phyloP scores from a whole-genome alignment of 2,329 filamentous ascomycete genomes.

The Xylariaceae sp. region DNA sequence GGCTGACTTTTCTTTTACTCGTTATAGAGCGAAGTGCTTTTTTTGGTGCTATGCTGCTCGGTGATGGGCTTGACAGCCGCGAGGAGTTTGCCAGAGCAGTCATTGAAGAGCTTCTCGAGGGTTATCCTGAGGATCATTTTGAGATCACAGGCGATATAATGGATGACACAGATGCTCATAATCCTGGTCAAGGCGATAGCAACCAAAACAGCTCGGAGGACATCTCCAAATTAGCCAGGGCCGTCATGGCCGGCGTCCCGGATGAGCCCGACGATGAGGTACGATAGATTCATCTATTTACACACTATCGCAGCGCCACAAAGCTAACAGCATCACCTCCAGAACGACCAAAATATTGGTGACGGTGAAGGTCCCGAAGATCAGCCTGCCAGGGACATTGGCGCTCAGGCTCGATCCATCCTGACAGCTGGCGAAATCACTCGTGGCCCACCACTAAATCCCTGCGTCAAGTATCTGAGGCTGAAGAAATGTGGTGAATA shows the following conservation, averaged over 20 bases:
- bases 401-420: conserved; percentile 22
- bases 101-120: conserved; percentile 19
- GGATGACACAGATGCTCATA: neutral
- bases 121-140: conserved; percentile 12
- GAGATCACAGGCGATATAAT: conserved; percentile 19
- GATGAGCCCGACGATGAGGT: conserved; percentile 27
- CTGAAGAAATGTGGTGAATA: conserved; percentile 25
- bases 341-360: conserved; percentile 8
- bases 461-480: conserved; percentile 22
- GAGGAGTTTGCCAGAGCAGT: conserved; percentile 20
- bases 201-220: too few relatives aligned
- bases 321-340: neutral
- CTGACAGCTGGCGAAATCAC: conserved; percentile 25
- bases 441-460: conserved; percentile 25
- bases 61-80: conserved; percentile 9
- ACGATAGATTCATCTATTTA: neutral
- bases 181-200: conserved; percentile 15
- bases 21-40: too few relatives aligned
- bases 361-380: conserved; percentile 8
- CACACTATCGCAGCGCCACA: neutral
- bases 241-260: conserved; percentile 16
- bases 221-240: too few relatives aligned
- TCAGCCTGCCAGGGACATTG: conserved; percentile 12
- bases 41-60: too few relatives aligned
- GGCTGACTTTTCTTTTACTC: too few relatives aligned